Percentiles rank a stretch among this genome's conserved stretches.
Conservation (phyloP, 176 grass and related monocot genomes). For the Elymus sibiricus region DNA sequence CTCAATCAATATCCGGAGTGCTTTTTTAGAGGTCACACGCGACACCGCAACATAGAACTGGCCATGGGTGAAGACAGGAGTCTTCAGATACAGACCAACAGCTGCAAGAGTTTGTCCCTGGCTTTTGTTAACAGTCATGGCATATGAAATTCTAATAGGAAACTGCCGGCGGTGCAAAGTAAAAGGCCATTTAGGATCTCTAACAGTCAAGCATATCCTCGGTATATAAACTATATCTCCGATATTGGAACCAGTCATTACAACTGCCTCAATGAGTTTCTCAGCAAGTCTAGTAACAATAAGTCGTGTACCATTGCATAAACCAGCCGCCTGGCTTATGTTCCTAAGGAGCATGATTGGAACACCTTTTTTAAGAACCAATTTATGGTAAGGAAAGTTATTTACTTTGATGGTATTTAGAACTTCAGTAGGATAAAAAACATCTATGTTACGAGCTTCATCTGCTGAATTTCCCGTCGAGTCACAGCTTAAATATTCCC, state of each 20-base stretch:
- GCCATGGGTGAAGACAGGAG: slow-evolving; percentile 8
- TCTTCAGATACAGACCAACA: background rate
- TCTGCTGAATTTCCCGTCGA: background rate
- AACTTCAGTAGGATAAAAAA: background rate
- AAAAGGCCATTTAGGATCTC: background rate
- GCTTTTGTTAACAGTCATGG: background rate
- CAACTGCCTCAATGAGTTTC: background rate
- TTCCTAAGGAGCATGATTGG: slow-evolving; percentile 21
- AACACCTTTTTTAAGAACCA: background rate
- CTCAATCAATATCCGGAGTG: background rate
- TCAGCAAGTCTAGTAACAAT: background rate
- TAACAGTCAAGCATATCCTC: background rate
- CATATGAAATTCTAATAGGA: background rate
- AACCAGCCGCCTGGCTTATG: background rate
- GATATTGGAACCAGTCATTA: background rate
- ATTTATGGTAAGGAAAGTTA: background rate
- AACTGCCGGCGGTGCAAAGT: background rate
- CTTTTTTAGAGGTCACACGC: background rate
- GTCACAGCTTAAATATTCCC: slow-evolving; percentile 1
- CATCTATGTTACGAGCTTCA: background rate
- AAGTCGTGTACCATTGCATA: slow-evolving; percentile 15
- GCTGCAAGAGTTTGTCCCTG: background rate
- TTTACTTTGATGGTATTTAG: background rate
- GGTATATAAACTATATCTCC: background rate
- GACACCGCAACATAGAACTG: slow-evolving; percentile 18